Percentiles rank a stretch among this genome's conserved stretches.
Evolutionary conservation across 2,329 filamentous ascomycete species (phyloP).

Genomic region (Fusarium nodosum): DNA sequence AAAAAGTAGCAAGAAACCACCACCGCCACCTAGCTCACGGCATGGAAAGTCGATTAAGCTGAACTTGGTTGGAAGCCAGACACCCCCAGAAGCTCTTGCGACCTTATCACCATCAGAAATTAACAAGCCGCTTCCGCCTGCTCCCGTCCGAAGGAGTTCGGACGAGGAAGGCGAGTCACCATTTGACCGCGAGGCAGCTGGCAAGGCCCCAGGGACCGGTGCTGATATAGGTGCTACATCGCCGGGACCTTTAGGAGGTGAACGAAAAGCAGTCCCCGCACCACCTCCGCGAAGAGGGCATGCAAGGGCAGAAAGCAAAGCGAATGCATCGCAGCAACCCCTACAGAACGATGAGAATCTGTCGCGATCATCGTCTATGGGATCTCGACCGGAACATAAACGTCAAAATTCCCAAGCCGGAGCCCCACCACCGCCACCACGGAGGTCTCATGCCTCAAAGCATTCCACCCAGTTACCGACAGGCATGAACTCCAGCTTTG

Average conservation of each 20-base stretch:
- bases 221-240: constrained; percentile 50
- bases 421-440: constrained; percentile 69
- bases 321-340: constrained; percentile 24
- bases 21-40: constrained; percentile 79
- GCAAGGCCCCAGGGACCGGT: constrained; percentile 63
- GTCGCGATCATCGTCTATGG: constrained; percentile 64
- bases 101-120: constrained; percentile 44
- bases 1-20: constrained; percentile 71
- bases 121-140: constrained; percentile 71
- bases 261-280: constrained; percentile 62
- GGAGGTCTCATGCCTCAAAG: constrained; percentile 60
- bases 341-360: constrained; percentile 56
- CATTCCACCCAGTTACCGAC: constrained; percentile 45
- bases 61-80: constrained; percentile 55
- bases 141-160: constrained; percentile 61
- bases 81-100: constrained; percentile 41
- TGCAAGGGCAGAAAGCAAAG: constrained; percentile 61
- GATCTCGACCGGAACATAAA: constrained; percentile 62
- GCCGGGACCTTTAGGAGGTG: constrained; percentile 53
- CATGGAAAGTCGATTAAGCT: constrained; percentile 80
- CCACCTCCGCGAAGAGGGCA: constrained; percentile 66
- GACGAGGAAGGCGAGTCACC: constrained; percentile 65
- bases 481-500: constrained; percentile 52
- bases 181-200: constrained; percentile 67
- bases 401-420: constrained; percentile 61